Conservation (phyloP, 2,329 filamentous ascomycete genomes). For the Harringtonia lauricola region DNA sequence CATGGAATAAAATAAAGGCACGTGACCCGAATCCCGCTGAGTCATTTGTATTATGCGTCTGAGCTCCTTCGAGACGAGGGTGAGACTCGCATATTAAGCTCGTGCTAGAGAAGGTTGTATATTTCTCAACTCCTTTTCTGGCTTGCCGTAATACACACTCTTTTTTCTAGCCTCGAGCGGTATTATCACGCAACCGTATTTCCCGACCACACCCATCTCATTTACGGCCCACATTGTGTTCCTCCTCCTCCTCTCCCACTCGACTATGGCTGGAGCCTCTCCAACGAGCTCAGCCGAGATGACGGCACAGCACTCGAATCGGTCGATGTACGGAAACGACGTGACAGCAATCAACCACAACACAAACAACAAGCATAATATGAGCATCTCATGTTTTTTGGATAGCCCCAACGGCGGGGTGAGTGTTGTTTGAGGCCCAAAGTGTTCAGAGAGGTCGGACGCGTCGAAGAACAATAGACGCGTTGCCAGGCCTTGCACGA, state of each 20-base stretch:
- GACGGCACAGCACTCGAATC: not conserved
- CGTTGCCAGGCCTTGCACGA: constrained; percentile 10
- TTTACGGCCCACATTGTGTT: not conserved
- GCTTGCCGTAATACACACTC: not conserved
- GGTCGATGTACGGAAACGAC: not conserved
- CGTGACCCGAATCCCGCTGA: no score
- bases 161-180: not conserved
- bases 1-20: no score
- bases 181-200: no score
- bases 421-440: constrained; percentile 24
- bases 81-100: not conserved
- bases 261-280: constrained; percentile 6
- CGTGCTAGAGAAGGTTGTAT: not conserved
- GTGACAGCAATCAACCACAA: constrained; percentile 4
- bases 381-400: constrained; percentile 8
- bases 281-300: constrained; percentile 1
- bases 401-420: constrained; percentile 45
- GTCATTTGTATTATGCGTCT: no score
- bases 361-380: constrained; percentile 1
- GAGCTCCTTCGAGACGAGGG: not conserved
- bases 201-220: no score
- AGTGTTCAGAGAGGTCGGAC: constrained; percentile 8
- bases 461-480: constrained; percentile 14
- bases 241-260: not conserved
- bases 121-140: not conserved